Conservation (phyloP, 176 grass and related monocot genomes). For the Triticum aestivum region IWGSC_CS_RefSeq_v2.1 NC_057796.1:407516861-407517360, state of each 20-base stretch:
- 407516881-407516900: not conserved
- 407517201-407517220: not conserved
- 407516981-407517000: conserved; percentile 17
- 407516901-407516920: not conserved
- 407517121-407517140: not conserved
- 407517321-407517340: not conserved
- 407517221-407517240: not conserved
- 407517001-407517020: not conserved
- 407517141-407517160: too few species aligned
- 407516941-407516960: not conserved
- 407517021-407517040: not conserved
- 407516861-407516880: not conserved
- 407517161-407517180: not conserved
- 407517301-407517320: not conserved
- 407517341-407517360: too few species aligned
- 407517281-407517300: not conserved
- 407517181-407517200: not conserved
- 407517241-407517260: not conserved
- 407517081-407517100: not conserved
- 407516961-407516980: conserved; percentile 37
- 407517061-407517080: not conserved
- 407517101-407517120: not conserved
- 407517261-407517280: conserved; percentile 8
- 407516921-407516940: not conserved
- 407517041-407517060: not conserved